Evolutionary conservation across 345 rosid species (phyloP), one percentile per base, ranked within the genome.

Genomic region (Gossypium stocksii): DNA sequence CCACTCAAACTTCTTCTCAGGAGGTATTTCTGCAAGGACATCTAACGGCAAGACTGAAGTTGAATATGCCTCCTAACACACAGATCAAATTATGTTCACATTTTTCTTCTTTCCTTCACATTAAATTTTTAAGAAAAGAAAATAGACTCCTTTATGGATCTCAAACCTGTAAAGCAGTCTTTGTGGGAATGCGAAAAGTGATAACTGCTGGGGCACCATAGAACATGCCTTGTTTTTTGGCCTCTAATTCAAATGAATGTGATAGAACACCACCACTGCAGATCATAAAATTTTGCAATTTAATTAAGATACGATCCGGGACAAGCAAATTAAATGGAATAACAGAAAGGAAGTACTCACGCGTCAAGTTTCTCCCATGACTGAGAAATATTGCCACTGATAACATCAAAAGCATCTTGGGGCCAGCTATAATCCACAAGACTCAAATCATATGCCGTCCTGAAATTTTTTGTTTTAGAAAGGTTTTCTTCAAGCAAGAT

Each of bases 341-440:
- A 17, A 29, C 22, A 71, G 65, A 23, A 20, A 66, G 52, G 17
- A 43, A 53, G 66, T 25, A 87, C 98, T 89, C 83, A 93, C 99
- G 88, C 93, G 83, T 95, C 97, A 75, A 95, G 98, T 73, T 96
- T 87, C 74, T 93, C 99, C 99, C 99, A 95, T 58, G 99, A 85
- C 66, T 71, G 86, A 20, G 98, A 89, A 71, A 79, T 78, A 86
- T 93, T 95, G 13, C 98, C 98, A 62, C 80, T 84, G 79, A 93
- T 79, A 57, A 90, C 77, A 73, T 81, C 85, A 79, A 95, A 95
- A 4, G 61, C 65, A 17, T 81, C 87, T 78, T 87, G 73, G 58
- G 90, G 87, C 99, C 99, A 95, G 75, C 82, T 77, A 66, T 81
- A 85, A 80, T 93, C 98, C 17, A 77, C 49, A 22, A 95, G 83